A percentile compares a stretch with the other conserved stretches of the same genome.
These are phyloP conservation scores for Amoebophrya sp. DNA, from an alignment of 169 alveolate species.

Conservation along the genomic window DNA sequence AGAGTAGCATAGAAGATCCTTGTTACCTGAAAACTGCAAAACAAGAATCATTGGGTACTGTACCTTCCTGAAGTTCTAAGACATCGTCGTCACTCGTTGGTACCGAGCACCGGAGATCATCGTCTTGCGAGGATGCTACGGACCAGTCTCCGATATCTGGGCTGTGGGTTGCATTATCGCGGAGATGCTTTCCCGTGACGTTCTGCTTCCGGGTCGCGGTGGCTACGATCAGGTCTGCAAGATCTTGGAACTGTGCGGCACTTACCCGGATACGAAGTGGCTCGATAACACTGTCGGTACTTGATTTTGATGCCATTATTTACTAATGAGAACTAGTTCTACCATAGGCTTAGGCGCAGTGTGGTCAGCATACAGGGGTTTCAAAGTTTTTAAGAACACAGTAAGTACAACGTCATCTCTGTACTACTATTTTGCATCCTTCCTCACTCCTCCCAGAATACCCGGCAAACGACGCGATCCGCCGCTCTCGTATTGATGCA, in stretches of 20 bases:
- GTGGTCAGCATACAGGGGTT: no score
- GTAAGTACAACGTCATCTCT: no score
- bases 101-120: slow-evolving; percentile 79
- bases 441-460: no score
- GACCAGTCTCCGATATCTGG: slow-evolving; percentile 73
- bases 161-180: slow-evolving; percentile 72
- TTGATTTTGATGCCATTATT: neutral
- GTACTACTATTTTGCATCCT: no score
- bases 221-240: neutral
- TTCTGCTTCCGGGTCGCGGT: neutral
- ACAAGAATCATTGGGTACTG: no score
- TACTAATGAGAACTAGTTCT: neutral
- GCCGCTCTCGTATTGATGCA: no score
- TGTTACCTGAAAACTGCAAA: no score
- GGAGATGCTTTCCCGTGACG: slow-evolving; percentile 58
- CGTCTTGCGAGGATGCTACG: slow-evolving; percentile 60
- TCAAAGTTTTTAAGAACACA: no score
- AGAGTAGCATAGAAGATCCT: no score
- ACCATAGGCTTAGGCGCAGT: no score
- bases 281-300: neutral
- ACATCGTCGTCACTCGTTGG: slow-evolving; percentile 67
- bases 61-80: no score
- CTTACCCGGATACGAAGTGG: neutral
- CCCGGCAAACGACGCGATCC: no score
- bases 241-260: neutral